Evolutionary conservation across 2,329 filamentous ascomycete genomes (phyloP), one percentile per base, ranked within the genome.

Genomic region (Orbilia javanica): DNA sequence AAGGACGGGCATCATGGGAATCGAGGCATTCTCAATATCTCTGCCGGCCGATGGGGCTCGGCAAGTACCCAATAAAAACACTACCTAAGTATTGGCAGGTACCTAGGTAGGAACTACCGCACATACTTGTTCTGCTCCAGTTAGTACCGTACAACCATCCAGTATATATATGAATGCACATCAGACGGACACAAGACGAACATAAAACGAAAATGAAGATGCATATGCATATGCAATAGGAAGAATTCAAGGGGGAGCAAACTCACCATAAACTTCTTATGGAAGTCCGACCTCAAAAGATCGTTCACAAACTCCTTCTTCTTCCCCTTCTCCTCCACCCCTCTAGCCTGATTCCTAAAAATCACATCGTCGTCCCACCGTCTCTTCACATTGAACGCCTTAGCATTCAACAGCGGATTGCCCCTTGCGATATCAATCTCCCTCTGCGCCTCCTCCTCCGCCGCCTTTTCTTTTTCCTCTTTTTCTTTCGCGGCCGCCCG

Each of bases 331-430:
- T 97, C 93, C 83, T 98, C 95, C 0, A 94, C 97, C 7, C 95
- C 96, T 75, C 96, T 89, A 36, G 95, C 96, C 86, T 99, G 96
- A 84, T 99, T 99, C 87, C 97, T 98, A 86, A 99, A 99, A 1
- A 99, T 94, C 11, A 99, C 96, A 83, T 99, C 96, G 82, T 99
- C 96, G 82, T 99, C 96, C 96, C 96, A 99, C 81, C 94, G 86
- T 81, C 93, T 87, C 88, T 97, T 97, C 82, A 97, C 91, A 74
- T 91, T 94, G 84, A 96, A 98, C 81, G 97, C 89, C 63, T 83
- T 81, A 0, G 88, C 83, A 81, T 98, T 97, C 71, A 99, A 88
- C 64, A 99, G 86, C 44, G 96, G 96, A 84, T 99, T 99, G 5
- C 96, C 96, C 48, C 92, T 86, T 39, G 96, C 95, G 82, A 98